Conservation (phyloP, 225 moss, liverwort and hornwort genomes). For the Bryum argenteum region DNA sequence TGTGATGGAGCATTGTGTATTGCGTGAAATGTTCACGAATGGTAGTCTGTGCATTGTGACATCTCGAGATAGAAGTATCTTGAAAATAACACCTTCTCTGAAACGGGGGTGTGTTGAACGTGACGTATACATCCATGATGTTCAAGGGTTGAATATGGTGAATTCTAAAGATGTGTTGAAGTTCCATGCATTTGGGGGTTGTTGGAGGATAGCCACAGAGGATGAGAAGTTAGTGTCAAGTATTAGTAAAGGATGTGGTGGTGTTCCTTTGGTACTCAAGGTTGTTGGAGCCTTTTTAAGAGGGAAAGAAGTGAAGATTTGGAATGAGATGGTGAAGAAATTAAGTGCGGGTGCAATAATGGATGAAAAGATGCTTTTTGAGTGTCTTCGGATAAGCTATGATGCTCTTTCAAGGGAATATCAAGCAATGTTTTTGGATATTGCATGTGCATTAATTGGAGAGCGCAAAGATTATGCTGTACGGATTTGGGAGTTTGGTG, state of each 20-base stretch:
- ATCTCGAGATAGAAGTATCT: not conserved
- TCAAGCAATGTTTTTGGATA: not conserved
- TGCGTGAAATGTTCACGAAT: not conserved
- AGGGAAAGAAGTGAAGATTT: fast-evolving
- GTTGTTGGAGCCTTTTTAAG: not conserved
- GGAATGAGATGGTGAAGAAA: not conserved
- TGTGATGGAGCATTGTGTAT: not conserved
- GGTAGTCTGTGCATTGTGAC: not conserved
- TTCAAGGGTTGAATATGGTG: fast-evolving
- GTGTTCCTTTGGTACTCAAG: not conserved
- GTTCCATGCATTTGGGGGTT: not conserved
- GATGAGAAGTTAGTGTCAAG: not conserved
- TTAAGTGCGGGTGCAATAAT: not conserved
- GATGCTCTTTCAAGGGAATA: not conserved
- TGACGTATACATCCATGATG: not conserved
- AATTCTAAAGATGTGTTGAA: not conserved
- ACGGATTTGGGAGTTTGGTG: fast-evolving
- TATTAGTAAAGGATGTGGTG: not conserved
- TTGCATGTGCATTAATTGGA: not conserved
- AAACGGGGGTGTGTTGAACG: too few relatives aligned
- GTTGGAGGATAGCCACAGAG: not conserved
- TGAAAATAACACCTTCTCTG: not conserved
- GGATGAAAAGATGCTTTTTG: not conserved
- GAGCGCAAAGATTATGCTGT: not conserved
- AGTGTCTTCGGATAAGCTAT: not conserved